Evolutionary conservation across 345 rosid species (phyloP), one percentile per base, ranked within the genome.

Genomic region (Raphanus raphanistrum): DNA sequence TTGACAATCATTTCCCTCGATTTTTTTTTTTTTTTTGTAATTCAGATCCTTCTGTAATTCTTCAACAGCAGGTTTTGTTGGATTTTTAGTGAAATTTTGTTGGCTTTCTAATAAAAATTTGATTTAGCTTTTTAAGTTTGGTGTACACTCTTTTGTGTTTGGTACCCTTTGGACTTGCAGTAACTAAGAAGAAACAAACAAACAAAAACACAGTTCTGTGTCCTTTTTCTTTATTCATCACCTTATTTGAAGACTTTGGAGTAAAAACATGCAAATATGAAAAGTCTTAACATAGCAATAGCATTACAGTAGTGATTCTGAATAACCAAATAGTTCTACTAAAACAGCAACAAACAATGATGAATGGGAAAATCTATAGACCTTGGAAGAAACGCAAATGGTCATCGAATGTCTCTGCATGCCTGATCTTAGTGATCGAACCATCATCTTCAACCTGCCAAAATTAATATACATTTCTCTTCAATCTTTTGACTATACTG

Each of bases 391-490:
- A 88, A 52, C 87, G 87, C 79, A 92, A 57, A 81, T 92, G 93
- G 79, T 87, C 97, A 52, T 94, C 95, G 31, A 92, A 92, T 65
- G 90, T 86, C 84, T 94, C 98, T 2, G 84, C 97, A 4, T 87
- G 98, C 50, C 97, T 86, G 65, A 94, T 94, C 83, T 92, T 92
- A 58, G 83, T 52, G 66, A 94, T 84, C 0, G 88, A 86, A 16
- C 97, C 97, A 84, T 92, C 97, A 76, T 90, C 95, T 81, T 92
- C 92, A 31, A 94, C 90, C 97, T 94, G 59, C 69, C 45, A 69
- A 55, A 29, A 74, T n/a, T n/a, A n/a, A n/a, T n/a, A n/a, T n/a
- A 21, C 21, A 21, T 21, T 60, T 41, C 33, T 45, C 52, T n/a
- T 2, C 16, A 33, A 63, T 31, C 43, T 54, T 9, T 36, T 7